phyloP scores from a whole-genome alignment of 1,284 basidiomycete genomes.

The Ganoderma multipileum region DNA sequence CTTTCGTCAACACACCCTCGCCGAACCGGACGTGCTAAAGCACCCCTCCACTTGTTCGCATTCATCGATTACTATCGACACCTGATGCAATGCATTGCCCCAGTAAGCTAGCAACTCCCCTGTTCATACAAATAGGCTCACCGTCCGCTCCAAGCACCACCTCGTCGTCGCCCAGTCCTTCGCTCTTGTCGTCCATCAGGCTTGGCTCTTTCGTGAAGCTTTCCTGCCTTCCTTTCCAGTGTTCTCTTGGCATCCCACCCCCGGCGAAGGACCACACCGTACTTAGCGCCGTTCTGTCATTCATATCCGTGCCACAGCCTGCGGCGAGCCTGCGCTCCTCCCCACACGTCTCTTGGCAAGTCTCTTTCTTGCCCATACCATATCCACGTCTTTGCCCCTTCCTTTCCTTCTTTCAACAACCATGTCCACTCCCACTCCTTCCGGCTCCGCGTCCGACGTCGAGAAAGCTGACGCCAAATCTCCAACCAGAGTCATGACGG shows the following conservation, averaged over 20 bases:
- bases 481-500: conserved; percentile 20
- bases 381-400: background rate
- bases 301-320: background rate
- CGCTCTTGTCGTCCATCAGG: background rate
- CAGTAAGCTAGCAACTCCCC: background rate
- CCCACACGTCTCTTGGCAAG: conserved; percentile 24
- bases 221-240: background rate
- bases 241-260: background rate
- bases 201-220: background rate
- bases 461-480: conserved; percentile 19
- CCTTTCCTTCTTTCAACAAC: background rate
- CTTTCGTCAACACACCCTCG: background rate
- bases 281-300: background rate
- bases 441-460: conserved; percentile 6
- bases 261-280: background rate
- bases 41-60: background rate
- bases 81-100: background rate
- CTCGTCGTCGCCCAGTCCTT: background rate
- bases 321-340: background rate
- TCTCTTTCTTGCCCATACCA: conserved; percentile 8
- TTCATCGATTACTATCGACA: background rate
- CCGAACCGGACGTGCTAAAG: background rate
- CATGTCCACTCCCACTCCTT: background rate
- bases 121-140: background rate
- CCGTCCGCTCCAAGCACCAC: background rate